Conservation (phyloP, 345 rosid genomes). For the Ceriops zippeliana region DNA sequence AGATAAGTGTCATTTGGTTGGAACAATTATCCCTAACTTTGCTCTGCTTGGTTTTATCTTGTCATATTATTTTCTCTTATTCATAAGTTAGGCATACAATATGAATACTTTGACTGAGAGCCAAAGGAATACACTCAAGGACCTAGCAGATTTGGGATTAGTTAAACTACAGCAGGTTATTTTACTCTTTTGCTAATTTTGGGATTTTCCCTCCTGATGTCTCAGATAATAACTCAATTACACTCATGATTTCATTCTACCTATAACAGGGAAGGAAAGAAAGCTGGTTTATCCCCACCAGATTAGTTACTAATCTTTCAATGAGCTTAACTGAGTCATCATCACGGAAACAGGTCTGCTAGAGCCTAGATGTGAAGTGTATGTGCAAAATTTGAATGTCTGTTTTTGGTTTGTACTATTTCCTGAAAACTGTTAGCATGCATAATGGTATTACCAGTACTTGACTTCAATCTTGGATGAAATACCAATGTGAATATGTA, state of each 20-base stretch:
- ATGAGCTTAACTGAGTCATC: constrained; percentile 88
- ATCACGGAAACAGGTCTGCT: constrained; percentile 67
- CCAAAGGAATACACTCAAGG: constrained; percentile 64
- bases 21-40: neutral
- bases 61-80: constrained; percentile 3
- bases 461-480: constrained; percentile 5
- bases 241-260: constrained; percentile 8
- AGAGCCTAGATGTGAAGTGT: constrained; percentile 2
- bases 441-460: no score
- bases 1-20: neutral
- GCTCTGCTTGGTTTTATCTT: constrained; percentile 7
- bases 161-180: constrained; percentile 95
- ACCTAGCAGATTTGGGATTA: constrained; percentile 92
- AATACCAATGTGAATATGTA: neutral
- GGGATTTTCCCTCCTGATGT: neutral
- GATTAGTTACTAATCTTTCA: constrained; percentile 83
- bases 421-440: neutral
- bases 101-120: constrained; percentile 73
- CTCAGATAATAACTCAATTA: constrained; percentile 3
- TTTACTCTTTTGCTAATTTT: constrained; percentile 1
- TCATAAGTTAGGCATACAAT: constrained; percentile 66
- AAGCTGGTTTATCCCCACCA: constrained; percentile 95
- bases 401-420: neutral
- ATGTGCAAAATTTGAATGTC: neutral
- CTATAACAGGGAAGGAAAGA: constrained; percentile 79